Evolutionary conservation across 495 filamentous ascomycete species (phyloP).

Genomic region (Penicillium odoratum): DNA sequence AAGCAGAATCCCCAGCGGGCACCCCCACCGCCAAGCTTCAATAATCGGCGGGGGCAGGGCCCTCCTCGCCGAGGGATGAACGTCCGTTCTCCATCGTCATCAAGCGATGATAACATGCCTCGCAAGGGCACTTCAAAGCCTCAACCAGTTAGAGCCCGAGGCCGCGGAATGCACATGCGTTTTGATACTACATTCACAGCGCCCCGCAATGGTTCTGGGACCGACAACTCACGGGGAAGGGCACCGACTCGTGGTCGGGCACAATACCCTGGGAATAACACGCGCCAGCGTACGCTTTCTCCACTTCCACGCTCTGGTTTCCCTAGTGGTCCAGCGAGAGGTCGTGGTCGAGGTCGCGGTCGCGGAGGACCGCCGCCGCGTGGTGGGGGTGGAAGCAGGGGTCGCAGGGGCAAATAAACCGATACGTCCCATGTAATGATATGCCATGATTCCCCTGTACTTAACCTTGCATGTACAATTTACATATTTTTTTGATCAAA

Average conservation of each 20-base stretch:
- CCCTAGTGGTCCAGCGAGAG: constrained; percentile 5
- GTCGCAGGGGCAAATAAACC: constrained; percentile 1
- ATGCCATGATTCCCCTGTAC: background rate
- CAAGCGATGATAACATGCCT: constrained; percentile 17
- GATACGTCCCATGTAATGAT: background rate
- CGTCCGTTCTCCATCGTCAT: constrained; percentile 5
- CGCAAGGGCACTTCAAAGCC: constrained; percentile 20
- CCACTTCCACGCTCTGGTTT: constrained; percentile 15
- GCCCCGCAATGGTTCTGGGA: background rate
- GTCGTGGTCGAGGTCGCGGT: constrained; percentile 14
- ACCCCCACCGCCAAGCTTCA: too few relatives aligned
- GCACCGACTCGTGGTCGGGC: constrained; percentile 13
- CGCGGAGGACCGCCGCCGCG: constrained; percentile 3
- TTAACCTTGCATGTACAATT: background rate
- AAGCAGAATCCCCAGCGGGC: background rate
- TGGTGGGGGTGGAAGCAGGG: constrained; percentile 10
- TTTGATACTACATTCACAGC: constrained; percentile 16
- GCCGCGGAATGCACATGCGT: constrained; percentile 27
- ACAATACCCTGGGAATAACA: constrained; percentile 15
- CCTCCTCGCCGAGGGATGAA: constrained; percentile 3
- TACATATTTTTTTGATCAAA: background rate
- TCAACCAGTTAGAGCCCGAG: constrained; percentile 17
- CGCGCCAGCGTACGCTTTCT: constrained; percentile 26
- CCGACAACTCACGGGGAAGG: constrained; percentile 14
- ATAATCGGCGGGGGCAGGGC: too few relatives aligned